Evolutionary conservation across 2,329 filamentous ascomycete genomes (phyloP), one percentile per base, ranked within the genome.

Genomic region (Pseudopithomyces chartarum): DNA sequence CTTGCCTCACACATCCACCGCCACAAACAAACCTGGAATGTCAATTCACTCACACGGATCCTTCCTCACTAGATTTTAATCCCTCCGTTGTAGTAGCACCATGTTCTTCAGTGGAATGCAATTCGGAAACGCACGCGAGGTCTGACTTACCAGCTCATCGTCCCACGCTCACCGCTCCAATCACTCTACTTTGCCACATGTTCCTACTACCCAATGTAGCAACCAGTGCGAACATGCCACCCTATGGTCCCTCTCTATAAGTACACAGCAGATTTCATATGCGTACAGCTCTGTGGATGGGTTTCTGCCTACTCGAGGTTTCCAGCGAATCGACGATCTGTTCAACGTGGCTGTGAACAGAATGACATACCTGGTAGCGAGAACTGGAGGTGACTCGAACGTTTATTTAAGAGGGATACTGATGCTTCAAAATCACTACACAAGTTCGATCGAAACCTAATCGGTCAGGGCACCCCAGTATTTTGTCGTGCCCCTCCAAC

Each of bases 1-100:
- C 26, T 8, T 8, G 8, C 26, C 26, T 29, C 26, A n/a, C 26
- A 29, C 26, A 49, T 17, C 51, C 54, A 34, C 46, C 43, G 38
- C 55, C 50, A 55, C 55, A 59, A 34, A 46, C 36, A 58, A 20
- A 13, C 23, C 33, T n/a, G 60, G 55, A 62, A 60, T 62, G 55
- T 13, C 38, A 34, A 17, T 22, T 36, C 36, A 12, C 3, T 6
- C 51, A 11, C 19, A 5, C 29, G 29, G 23, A 17, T 10, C n/a
- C 22, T 5, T 23, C 29, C 42, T 2, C 48, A 29, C 17, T 52
- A 23, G 47, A 47, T 52, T 23, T 34, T n/a, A 20, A 22, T 39
- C 26, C 52, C 42, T 45, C 55, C 38, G 52, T 43, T 45, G 42
- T 42, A 44, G 39, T 33, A 7, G 40, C 26, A 17, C 11, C 10